Percentiles rank a stretch among this genome's conserved stretches.
Evolutionary conservation across 208 protist genomes (phyloP).

Genomic region (Herpetomonas tarakana): DNA sequence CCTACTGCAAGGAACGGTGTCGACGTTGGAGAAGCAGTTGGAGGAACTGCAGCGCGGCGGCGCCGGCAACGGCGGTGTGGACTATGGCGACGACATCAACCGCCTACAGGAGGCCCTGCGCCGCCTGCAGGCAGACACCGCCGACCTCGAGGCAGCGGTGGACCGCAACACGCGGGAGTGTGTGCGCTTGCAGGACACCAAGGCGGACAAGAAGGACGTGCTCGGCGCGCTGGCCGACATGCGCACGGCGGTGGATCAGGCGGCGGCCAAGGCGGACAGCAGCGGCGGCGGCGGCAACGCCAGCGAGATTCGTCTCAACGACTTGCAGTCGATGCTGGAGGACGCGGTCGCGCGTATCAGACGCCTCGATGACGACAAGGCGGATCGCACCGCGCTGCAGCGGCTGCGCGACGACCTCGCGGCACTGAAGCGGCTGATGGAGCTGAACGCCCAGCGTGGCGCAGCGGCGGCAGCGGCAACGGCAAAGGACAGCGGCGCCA

Average conservation of each 20-base stretch:
- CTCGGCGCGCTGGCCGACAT: constrained; percentile 6
- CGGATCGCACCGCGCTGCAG: constrained; percentile 55
- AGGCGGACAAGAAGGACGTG: constrained; percentile 41
- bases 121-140: constrained; percentile 30
- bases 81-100: constrained; percentile 49
- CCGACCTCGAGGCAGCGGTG: constrained; percentile 21
- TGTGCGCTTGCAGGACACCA: constrained; percentile 41
- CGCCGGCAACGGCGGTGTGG: constrained; percentile 22
- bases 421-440: constrained; percentile 50
- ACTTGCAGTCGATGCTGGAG: constrained; percentile 30
- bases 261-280: neutral
- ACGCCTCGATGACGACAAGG: constrained; percentile 63
- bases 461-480: neutral
- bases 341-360: constrained; percentile 24
- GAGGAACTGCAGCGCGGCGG: constrained; percentile 27
- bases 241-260: neutral
- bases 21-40: constrained; percentile 68
- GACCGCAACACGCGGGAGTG: constrained; percentile 21
- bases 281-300: constrained; percentile 14
- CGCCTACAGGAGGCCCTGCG: constrained; percentile 29
- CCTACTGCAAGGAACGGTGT: constrained; percentile 39
- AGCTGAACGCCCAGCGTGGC: constrained; percentile 32
- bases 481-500: constrained; percentile 13
- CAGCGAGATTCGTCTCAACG: constrained; percentile 15
- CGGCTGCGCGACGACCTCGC: constrained; percentile 71